Conservation (phyloP, 495 filamentous ascomycete genomes). For the Pyrenula massariospora region DNA sequence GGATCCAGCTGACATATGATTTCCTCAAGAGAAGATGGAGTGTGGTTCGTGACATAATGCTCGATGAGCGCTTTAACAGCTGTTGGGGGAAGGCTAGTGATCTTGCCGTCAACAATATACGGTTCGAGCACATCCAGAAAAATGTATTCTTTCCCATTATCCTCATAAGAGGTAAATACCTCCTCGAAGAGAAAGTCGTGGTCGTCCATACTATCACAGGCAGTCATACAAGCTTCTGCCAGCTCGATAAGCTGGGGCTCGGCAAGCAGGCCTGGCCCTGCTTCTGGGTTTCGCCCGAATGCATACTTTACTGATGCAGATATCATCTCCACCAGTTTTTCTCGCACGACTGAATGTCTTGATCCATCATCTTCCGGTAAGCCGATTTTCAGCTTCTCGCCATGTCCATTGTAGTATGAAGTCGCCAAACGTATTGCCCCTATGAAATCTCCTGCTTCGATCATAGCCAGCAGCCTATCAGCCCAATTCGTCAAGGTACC, state of each 20-base stretch:
- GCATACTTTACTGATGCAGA: conserved; percentile 85
- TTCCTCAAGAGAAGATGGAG: conserved; percentile 74
- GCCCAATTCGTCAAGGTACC: conserved; percentile 95
- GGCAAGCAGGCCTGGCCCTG: conserved; percentile 35
- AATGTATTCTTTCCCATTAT: conserved; percentile 54
- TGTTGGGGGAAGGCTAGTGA: conserved; percentile 64
- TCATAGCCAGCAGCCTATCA: conserved; percentile 87
- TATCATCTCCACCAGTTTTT: conserved; percentile 89
- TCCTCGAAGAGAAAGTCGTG: conserved; percentile 82
- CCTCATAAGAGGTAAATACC: conserved; percentile 80
- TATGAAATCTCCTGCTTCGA: conserved; percentile 92
- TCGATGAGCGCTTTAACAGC: conserved; percentile 78
- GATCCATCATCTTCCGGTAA: conserved; percentile 72
- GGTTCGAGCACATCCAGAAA: conserved; percentile 83
- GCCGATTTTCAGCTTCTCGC: conserved; percentile 85
- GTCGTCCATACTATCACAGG: conserved; percentile 64
- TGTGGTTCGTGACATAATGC: conserved; percentile 62
- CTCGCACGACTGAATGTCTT: conserved; percentile 72
- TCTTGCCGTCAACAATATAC: conserved; percentile 66
- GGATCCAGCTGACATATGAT: conserved; percentile 90
- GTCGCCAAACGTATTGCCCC: conserved; percentile 83
- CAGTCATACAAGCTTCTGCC: conserved; percentile 71
- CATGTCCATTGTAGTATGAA: conserved; percentile 76
- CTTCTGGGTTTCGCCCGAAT: conserved; percentile 51
- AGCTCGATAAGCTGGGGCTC: conserved; percentile 58